phyloP scores from a whole-genome alignment of 345 rosid genomes.

The Aethionema arabicum region DNA sequence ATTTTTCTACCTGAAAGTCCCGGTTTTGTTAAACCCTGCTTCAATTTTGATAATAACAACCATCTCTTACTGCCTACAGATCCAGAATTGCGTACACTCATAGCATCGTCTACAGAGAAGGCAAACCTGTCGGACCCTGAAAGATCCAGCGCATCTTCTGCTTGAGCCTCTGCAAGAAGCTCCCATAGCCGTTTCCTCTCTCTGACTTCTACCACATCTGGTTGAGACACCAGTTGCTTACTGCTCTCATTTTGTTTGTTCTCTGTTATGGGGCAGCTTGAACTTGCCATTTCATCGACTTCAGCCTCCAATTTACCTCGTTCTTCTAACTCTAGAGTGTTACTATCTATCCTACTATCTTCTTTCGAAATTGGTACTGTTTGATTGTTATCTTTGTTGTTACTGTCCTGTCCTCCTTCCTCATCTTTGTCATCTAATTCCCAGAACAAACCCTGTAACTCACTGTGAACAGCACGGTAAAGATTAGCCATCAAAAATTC shows the following conservation, averaged over 20 bases:
- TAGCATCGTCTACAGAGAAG: slow-evolving; percentile 84
- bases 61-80: slow-evolving; percentile 74
- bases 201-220: slow-evolving; percentile 53
- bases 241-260: slow-evolving; percentile 38
- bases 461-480: slow-evolving; percentile 81
- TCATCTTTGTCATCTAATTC: slow-evolving; percentile 53
- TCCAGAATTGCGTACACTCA: slow-evolving; percentile 60
- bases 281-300: slow-evolving; percentile 32
- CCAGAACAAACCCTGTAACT: slow-evolving; percentile 92
- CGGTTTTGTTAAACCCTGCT: slow-evolving; percentile 71
- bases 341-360: slow-evolving; percentile 17
- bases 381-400: slow-evolving; percentile 10
- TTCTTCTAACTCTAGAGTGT: slow-evolving; percentile 22
- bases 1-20: slow-evolving; percentile 50
- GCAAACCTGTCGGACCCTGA: slow-evolving; percentile 94
- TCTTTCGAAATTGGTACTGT: slow-evolving; percentile 20
- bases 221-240: slow-evolving; percentile 56
- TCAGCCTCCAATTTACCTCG: slow-evolving; percentile 31
- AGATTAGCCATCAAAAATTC: slow-evolving; percentile 98
- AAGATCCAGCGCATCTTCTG: slow-evolving; percentile 89
- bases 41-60: slow-evolving; percentile 79
- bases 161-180: slow-evolving; percentile 76
- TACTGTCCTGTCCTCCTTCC: slow-evolving; percentile 4
- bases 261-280: slow-evolving; percentile 29
- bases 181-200: slow-evolving; percentile 67